A percentile compares a stretch with the other conserved stretches of the same genome.
These are phyloP conservation scores for Xerocomus brunneocitrinus DNA, from an alignment of 768 basidiomycete genomes.

Conservation along the genomic window DNA sequence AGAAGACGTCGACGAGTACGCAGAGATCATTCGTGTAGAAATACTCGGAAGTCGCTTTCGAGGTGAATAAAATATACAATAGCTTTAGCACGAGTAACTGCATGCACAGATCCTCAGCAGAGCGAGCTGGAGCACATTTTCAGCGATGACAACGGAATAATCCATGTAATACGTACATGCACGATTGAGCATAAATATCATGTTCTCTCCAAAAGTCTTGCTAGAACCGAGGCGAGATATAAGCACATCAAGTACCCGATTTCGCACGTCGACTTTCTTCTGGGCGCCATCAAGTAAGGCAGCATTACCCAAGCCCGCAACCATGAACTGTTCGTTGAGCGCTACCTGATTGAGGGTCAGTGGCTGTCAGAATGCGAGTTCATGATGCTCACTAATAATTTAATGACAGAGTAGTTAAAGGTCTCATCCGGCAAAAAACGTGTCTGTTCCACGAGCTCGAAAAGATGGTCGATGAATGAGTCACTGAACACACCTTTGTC, in stretches of 20 bases:
- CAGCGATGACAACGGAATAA: conserved; percentile 1
- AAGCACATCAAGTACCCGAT: conserved; percentile 79
- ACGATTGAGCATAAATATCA: conserved; percentile 98
- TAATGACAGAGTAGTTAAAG: conserved; percentile 94
- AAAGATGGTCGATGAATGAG: conserved; percentile 80
- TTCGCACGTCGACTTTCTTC: conserved; percentile 44
- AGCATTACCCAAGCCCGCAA: conserved; percentile 53
- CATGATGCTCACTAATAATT: conserved; percentile 66
- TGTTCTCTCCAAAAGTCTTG: conserved; percentile 95
- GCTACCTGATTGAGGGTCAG: conserved; percentile 57
- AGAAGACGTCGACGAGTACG: conserved; percentile 94
- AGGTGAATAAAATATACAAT: conserved; percentile 92
- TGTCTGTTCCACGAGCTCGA: conserved; percentile 92
- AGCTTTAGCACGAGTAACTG: conserved; percentile 92
- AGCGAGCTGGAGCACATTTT: conserved; percentile 53
- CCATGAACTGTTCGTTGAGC: conserved; percentile 99
- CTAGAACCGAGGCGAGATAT: conserved; percentile 81
- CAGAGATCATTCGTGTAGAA: conserved; percentile 98
- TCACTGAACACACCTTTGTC: conserved; percentile 72
- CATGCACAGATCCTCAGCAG: conserved; percentile 90
- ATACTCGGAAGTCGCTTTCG: conserved; percentile 87
- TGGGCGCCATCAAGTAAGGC: conserved; percentile 21
- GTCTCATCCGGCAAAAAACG: conserved; percentile 83
- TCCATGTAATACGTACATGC: conserved; percentile 57
- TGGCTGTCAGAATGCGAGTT: not conserved